Base-by-base conservation (phyloP, 352 stramenopile species). In the Globisporangium polare region DNA sequence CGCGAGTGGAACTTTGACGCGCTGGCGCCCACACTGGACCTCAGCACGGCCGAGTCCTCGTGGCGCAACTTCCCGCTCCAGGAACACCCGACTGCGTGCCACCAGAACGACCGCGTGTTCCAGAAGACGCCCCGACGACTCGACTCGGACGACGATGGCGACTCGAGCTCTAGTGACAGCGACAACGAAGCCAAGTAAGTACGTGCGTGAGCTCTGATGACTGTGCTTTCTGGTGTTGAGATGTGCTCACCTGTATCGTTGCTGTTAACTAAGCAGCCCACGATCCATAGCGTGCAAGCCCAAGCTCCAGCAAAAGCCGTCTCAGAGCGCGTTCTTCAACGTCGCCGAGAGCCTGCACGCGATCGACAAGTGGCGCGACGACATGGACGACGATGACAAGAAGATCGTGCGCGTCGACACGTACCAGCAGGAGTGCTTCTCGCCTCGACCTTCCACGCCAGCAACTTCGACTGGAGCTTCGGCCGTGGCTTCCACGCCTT, bases 361-460 rank as follows among this genome's bases (percentile, higher is more conserved):
- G 18, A 89, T 92, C 61, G 77, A 88, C 54, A 76, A 78, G 37
- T 92, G 83, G 80, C 69, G 78, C n/a, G 80, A 92, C 51, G 67
- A 86, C 53, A 81, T 86, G 74, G 74, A 83, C 13, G 67, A 80
- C 10, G 77, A 87, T 35, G 70, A 78, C 42, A 54, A 64, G 18
- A 42, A 58, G 6, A 55, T 53, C 24, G 66, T 71, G 10, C 56
- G 75, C 55, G 63, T 71, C 3, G 66, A 71, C 39, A 59, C 73
- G 42, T 66, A 72, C 39, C 73, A 78, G 41, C 70, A 67, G 18
- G 63, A 41, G 20, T 79, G 68, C 43, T 45, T 73, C 20, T 74
- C 71, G 17, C 66, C 69, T 5, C 63, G 61, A 31, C 9, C 51
- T 24, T 13, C 50, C 15, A 17, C 31, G 18, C 15, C 46, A 26